Percentiles rank a stretch among this genome's conserved stretches.
Evolutionary conservation across 2,329 filamentous ascomycete genomes (phyloP).

Genomic region (Penicillium frequentans): DNA sequence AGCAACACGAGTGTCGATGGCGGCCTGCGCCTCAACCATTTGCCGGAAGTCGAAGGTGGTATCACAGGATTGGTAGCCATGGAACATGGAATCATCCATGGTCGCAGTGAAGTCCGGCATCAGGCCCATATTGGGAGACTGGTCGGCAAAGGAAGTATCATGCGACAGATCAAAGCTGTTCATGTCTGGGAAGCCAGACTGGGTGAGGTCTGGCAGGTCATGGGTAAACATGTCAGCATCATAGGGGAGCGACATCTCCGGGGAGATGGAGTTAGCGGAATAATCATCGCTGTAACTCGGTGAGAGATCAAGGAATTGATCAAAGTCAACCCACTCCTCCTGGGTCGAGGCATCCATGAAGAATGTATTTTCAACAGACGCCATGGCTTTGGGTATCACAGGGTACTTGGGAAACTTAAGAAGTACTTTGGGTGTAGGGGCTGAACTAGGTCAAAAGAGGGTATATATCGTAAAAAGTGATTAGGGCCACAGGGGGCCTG

Average conservation of each 20-base stretch:
- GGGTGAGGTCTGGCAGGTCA: constrained; percentile 18
- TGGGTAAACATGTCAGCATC: constrained; percentile 25
- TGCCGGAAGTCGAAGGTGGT: constrained; percentile 25
- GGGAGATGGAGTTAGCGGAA: constrained; percentile 31
- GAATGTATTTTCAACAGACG: constrained; percentile 27
- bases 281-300: constrained; percentile 29
- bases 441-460: not conserved
- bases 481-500: not conserved
- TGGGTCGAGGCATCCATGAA: constrained; percentile 19
- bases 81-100: constrained; percentile 14
- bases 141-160: constrained; percentile 14
- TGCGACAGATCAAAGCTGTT: constrained; percentile 22
- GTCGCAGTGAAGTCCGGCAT: constrained; percentile 15
- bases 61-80: constrained; percentile 18
- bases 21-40: constrained; percentile 40
- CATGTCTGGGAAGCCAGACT: constrained; percentile 26
- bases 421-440: not conserved
- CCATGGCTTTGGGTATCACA: constrained; percentile 20
- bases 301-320: constrained; percentile 34
- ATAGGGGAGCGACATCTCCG: constrained; percentile 29
- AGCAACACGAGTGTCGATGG: constrained; percentile 32
- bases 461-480: not conserved
- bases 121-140: constrained; percentile 19
- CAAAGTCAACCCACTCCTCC: constrained; percentile 36
- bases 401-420: not conserved